Evolutionary conservation across 371 early-diverging fungal genomes (phyloP).

Genomic region (Lichtheimia corymbifera): DNA sequence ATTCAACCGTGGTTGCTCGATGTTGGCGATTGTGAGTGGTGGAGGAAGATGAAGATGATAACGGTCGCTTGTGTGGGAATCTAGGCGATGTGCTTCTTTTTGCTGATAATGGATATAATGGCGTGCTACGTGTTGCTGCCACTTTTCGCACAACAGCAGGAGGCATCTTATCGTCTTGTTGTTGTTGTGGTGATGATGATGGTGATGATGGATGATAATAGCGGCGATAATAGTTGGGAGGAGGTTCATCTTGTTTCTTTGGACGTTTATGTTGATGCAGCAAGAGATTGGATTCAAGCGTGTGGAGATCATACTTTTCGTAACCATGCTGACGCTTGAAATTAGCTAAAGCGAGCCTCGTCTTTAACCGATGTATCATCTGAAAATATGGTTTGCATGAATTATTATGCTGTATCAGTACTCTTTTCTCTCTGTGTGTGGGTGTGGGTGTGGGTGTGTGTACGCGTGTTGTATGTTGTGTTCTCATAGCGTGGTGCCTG

Average conservation of each 20-base stretch:
- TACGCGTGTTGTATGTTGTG: not conserved
- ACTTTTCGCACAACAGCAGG: conserved; percentile 1
- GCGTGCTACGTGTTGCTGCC: conserved; percentile 4
- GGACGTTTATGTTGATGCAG: conserved; percentile 6
- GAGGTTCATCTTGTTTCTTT: conserved; percentile 3
- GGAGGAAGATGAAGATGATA: conserved; percentile 9
- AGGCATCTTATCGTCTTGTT: not conserved
- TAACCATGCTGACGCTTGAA: conserved; percentile 39
- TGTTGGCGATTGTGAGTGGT: not conserved
- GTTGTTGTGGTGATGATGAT: conserved; percentile 7
- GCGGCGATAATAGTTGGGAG: conserved; percentile 24
- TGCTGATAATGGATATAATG: conserved; percentile 30
- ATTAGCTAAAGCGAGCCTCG: conserved; percentile 33
- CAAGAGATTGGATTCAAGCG: conserved; percentile 29
- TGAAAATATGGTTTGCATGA: conserved; percentile 6
- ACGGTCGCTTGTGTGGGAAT: not conserved
- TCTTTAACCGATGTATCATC: conserved; percentile 34
- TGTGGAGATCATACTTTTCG: conserved; percentile 30
- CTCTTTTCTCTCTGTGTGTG: not conserved
- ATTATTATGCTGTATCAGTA: not conserved
- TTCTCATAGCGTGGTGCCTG: not conserved
- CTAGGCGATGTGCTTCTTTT: conserved; percentile 41
- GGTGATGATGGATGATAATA: conserved; percentile 22
- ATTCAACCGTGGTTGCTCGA: no score
- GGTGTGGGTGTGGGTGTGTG: not conserved